Percentiles rank a stretch among this genome's conserved stretches.
Conservation (phyloP, 495 filamentous ascomycete species). For the Penicillium waksmanii region DNA sequence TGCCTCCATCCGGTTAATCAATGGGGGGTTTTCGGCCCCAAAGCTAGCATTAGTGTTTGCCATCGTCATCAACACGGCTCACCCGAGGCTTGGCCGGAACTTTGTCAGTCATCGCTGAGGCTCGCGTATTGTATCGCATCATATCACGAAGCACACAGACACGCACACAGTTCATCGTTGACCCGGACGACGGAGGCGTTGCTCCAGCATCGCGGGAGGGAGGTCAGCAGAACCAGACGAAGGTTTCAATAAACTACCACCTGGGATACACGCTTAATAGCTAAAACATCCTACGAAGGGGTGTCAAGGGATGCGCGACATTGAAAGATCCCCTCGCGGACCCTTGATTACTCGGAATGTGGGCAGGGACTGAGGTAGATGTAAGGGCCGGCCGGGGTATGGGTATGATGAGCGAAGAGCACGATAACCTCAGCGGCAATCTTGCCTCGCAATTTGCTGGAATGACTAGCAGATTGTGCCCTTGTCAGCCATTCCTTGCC, state of each 20-base stretch:
- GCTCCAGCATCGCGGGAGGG: slow-evolving; percentile 1
- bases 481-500: slow-evolving; percentile 26
- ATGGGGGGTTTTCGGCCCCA: neutral
- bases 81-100: neutral
- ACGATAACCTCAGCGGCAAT: slow-evolving; percentile 3
- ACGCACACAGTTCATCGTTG: neutral
- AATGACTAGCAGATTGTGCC: neutral
- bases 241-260: slow-evolving; percentile 16
- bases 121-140: neutral
- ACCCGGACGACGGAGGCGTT: slow-evolving; percentile 1
- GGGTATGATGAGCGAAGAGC: neutral
- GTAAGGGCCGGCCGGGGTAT: slow-evolving; percentile 25
- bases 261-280: slow-evolving; percentile 22
- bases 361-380: neutral
- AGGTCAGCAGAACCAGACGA: slow-evolving; percentile 3
- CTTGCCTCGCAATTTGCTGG: neutral
- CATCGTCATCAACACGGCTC: slow-evolving; percentile 3
- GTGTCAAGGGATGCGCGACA: slow-evolving; percentile 35
- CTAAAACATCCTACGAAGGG: slow-evolving; percentile 29
- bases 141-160: neutral
- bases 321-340: slow-evolving; percentile 31
- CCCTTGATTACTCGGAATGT: slow-evolving; percentile 37
- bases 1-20: neutral
- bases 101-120: neutral
- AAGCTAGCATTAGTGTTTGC: neutral